Percentiles rank a stretch among this genome's conserved stretches.
Conservation (phyloP, 768 basidiomycete genomes). For the Podaxis sp. region DNA sequence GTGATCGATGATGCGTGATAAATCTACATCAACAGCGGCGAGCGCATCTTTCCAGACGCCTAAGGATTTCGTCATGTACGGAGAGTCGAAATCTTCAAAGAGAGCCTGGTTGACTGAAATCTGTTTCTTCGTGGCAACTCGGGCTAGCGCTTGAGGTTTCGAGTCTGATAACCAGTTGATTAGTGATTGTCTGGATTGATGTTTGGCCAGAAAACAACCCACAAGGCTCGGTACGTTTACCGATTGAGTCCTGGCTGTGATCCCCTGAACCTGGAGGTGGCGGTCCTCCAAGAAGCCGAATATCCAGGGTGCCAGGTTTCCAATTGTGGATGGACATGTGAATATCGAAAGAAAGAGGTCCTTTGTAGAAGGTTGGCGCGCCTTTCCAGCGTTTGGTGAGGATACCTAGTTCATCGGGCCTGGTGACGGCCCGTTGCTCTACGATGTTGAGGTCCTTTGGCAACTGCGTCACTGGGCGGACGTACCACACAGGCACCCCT, state of each 20-base stretch:
- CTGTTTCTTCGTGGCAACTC: background rate
- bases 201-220: background rate
- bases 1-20: background rate
- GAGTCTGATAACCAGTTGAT: background rate
- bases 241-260: background rate
- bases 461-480: background rate
- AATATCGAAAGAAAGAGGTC: background rate
- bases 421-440: background rate
- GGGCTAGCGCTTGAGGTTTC: background rate
- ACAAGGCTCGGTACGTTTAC: background rate
- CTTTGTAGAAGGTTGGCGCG: background rate
- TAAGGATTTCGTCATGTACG: background rate
- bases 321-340: background rate
- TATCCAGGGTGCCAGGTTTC: background rate
- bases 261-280: background rate
- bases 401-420: background rate
- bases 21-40: background rate
- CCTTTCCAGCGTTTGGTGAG: background rate
- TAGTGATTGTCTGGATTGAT: background rate
- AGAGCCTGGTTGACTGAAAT: background rate
- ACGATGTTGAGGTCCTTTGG: background rate
- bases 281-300: background rate
- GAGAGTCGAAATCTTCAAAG: background rate
- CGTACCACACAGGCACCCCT: background rate
- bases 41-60: background rate